Percentiles rank a stretch among this genome's conserved stretches.
Evolutionary conservation across 2,329 filamentous ascomycete genomes (phyloP).

Genomic region (Colletotrichum incanum): DNA sequence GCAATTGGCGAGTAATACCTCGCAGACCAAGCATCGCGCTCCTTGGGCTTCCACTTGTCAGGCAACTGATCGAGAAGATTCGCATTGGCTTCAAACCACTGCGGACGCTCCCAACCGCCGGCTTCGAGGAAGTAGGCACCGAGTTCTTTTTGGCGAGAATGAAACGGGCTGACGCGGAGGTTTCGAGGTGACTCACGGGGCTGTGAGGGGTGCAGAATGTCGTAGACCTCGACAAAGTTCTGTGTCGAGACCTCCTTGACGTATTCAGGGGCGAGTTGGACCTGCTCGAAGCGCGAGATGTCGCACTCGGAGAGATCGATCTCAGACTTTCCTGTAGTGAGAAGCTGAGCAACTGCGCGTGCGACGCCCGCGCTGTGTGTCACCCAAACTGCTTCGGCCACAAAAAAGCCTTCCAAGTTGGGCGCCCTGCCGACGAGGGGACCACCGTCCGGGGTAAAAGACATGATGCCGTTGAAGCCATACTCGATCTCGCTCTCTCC

Average conservation of each 20-base stretch:
- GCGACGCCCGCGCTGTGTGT: conserved; percentile 77
- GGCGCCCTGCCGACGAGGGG: conserved; percentile 73
- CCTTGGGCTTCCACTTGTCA: conserved; percentile 66
- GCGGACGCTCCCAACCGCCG: conserved; percentile 74
- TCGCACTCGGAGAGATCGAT: conserved; percentile 74
- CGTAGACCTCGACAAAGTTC: conserved; percentile 77
- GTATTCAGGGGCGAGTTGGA: conserved; percentile 70
- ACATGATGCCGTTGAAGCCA: conserved; percentile 78
- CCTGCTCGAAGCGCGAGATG: conserved; percentile 72
- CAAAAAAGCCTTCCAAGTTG: conserved; percentile 73
- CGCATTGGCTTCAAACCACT: conserved; percentile 73
- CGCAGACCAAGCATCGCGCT: conserved; percentile 72
- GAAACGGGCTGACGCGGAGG: conserved; percentile 72
- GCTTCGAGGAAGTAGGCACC: conserved; percentile 73
- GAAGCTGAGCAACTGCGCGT: conserved; percentile 70
- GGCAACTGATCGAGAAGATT: conserved; percentile 67
- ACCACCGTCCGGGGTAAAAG: conserved; percentile 76
- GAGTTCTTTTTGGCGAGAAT: conserved; percentile 67
- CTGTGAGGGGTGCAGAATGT: conserved; percentile 74
- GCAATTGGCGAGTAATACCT: conserved; percentile 71
- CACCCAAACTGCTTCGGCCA: conserved; percentile 78
- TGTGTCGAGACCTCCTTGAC: conserved; percentile 72
- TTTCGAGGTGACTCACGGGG: conserved; percentile 71
- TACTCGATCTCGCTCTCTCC: conserved; percentile 66
- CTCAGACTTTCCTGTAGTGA: conserved; percentile 69